Evolutionary conservation across 768 basidiomycete species (phyloP), one percentile per base, ranked within the genome.

Genomic region (Podaxis sp.): DNA sequence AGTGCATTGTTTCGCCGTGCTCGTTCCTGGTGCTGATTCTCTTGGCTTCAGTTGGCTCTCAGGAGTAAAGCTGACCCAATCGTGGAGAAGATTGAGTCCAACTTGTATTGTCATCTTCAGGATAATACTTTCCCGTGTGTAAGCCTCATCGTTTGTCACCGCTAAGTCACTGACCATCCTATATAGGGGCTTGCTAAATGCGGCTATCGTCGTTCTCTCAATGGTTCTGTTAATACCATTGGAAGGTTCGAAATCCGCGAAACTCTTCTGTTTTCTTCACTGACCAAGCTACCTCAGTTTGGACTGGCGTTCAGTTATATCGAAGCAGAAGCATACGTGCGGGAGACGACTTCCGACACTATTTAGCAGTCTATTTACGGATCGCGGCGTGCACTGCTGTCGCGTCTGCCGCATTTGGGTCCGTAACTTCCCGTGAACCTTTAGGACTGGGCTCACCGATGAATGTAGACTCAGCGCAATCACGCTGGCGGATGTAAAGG

Each of bases 101-200:
- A 61, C 25, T n/a, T 61, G 2, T 61, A 54, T 33, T 61, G 59
- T 22, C 59, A 61, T 36, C 59, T 61, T n/a, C 52, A 54, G 2
- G 59, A 61, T 7, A 43, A 61, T 17, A 41, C 15, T 33, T 9
- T 33, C 53, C 36, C 51, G 52, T 61, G 25, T 27, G 58, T 51
- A 1, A 19, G 7, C 38, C 13, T 6, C 27, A 51, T 25, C 7
- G 12, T 11, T 7, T 61, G 22, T 3, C 15, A 17, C 49, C 13
- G 11, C 19, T 50, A 12, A 15, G 19, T 11, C 11, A 15, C 11
- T 8, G 25, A 50, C 25, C 49, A 12, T 15, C 4, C 12, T 19
- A 15, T 29, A 5, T 22, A 61, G 59, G 24, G 41, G 51, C 7
- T 33, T 54, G n/a, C 11, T 61, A n/a, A 61, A 61, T 43, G 50